Evolutionary conservation across 257 asterid genomes (phyloP), one percentile per base, ranked within the genome.

Genomic region (Handroanthus guayacan): DNA sequence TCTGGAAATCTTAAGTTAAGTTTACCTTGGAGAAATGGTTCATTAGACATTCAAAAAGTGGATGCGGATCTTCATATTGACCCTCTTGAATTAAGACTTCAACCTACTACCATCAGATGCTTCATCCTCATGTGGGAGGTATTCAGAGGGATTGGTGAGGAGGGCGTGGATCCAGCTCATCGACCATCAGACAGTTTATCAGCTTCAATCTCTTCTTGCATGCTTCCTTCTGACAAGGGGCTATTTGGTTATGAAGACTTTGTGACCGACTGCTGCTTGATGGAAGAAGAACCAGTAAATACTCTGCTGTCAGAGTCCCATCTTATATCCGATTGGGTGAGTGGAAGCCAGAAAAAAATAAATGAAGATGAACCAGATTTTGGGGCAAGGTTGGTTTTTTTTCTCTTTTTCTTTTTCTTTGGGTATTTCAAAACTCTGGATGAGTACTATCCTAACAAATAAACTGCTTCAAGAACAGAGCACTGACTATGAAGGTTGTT

Each of bases 11-110:
- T 95, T 11, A 91, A 86, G 83, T 76, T 91, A 68, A 87, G 89
- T 80, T 89, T 95, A 82, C 99, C 98, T 61, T 95, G 97, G 99
- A 88, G 90, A 83, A 90, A 91, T 83, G 98, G 99, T 68, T 89
- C 98, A 69, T 78, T 95, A 71, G 97, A 93, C 80, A 87, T 88
- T 72, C 79, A 81, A 75, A 90, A 84, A 76, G 98, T 95, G 84
- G 98, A 95, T 79, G 97, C 93, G 69, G 94, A 91, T 82, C 92
- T 92, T 84, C 82, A 78, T 48, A 75, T 93, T 62, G 95, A 90
- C 75, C 98, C 97, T 74, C 83, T 95, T 78, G 89, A 89, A 77
- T 55, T 95, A 76, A 88, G 87, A 74, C 80, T 91, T 75, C 92
- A 95, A 78, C 98, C 98, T 52, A 86, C 86, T 74, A 82, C 92